phyloP scores from a whole-genome alignment of 176 grass and related monocot genomes.

The Dactylis glomerata region DNA sequence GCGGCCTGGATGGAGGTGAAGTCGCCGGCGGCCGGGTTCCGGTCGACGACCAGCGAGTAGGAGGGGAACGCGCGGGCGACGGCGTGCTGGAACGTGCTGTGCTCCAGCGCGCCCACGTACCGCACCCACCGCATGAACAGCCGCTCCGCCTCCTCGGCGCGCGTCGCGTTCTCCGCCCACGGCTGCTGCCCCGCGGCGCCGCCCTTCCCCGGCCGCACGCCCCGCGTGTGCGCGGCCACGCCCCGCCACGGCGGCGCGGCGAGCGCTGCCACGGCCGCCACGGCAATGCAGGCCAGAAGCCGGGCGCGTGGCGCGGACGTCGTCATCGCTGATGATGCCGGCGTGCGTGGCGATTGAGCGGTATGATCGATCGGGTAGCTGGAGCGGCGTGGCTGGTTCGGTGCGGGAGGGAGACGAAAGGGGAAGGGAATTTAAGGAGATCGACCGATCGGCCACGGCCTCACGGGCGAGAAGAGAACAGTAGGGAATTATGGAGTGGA shows the following conservation, averaged over 20 bases:
- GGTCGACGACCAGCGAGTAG: slow-evolving; percentile 66
- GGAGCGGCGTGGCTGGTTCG: slow-evolving; percentile 11
- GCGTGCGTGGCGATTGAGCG: neutral
- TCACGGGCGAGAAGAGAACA: slow-evolving; percentile 43
- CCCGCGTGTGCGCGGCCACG: slow-evolving; percentile 44
- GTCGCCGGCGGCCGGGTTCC: slow-evolving; percentile 48
- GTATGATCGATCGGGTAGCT: slow-evolving; percentile 9
- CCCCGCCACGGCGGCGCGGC: neutral
- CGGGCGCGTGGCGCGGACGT: neutral
- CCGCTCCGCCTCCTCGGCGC: slow-evolving; percentile 48
- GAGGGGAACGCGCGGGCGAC: slow-evolving; percentile 47
- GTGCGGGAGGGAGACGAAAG: neutral
- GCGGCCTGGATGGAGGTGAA: slow-evolving; percentile 94
- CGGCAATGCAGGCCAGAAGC: neutral
- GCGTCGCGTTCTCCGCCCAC: slow-evolving; percentile 62
- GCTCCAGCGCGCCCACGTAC: slow-evolving; percentile 50
- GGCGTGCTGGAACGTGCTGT: slow-evolving; percentile 49
- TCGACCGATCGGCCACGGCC: neutral
- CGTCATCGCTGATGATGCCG: neutral
- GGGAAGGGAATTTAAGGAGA: slow-evolving; percentile 25
- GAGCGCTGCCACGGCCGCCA: neutral
- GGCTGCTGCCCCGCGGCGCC: slow-evolving; percentile 30
- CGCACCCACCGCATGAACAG: slow-evolving; percentile 85
- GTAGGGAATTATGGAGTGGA: slow-evolving; percentile 20
- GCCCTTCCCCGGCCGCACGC: slow-evolving; percentile 36